These are phyloP conservation scores for Vicia villosa DNA, from an alignment of 306 rosid species.

Conservation along the genomic window DNA sequence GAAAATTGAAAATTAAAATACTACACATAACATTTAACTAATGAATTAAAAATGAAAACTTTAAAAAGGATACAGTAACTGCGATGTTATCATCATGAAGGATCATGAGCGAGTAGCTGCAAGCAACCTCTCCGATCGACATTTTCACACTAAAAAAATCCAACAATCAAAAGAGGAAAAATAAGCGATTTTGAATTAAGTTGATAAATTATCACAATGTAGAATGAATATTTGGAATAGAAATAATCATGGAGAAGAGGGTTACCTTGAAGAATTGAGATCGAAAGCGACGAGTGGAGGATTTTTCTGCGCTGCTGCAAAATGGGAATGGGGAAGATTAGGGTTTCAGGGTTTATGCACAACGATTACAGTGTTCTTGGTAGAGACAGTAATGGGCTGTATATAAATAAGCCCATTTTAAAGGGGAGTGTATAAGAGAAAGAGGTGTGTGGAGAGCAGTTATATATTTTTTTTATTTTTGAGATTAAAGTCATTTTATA, in stretches of 20 bases:
- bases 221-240: neutral
- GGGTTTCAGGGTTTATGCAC: neutral
- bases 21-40: no score
- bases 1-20: neutral
- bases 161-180: neutral
- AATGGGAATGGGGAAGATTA: neutral
- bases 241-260: neutral
- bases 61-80: slow-evolving; percentile 55
- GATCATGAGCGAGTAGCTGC: slow-evolving; percentile 56
- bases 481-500: no score
- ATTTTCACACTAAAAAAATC: slow-evolving; percentile 29
- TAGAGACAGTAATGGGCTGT: neutral
- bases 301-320: slow-evolving; percentile 1
- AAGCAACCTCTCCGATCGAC: slow-evolving; percentile 64
- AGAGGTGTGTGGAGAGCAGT: no score
- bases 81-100: slow-evolving; percentile 67
- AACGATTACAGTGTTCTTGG: neutral
- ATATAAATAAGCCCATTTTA: neutral
- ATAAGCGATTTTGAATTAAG: neutral
- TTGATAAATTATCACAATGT: slow-evolving; percentile 7
- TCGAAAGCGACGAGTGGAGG: neutral
- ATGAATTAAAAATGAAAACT: neutral
- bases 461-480: no score
- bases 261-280: slow-evolving; percentile 24
- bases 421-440: no score